Percentiles rank a stretch among this genome's conserved stretches.
phyloP scores from a whole-genome alignment of 768 basidiomycete species.

The Baorangia bicolor region DNA sequence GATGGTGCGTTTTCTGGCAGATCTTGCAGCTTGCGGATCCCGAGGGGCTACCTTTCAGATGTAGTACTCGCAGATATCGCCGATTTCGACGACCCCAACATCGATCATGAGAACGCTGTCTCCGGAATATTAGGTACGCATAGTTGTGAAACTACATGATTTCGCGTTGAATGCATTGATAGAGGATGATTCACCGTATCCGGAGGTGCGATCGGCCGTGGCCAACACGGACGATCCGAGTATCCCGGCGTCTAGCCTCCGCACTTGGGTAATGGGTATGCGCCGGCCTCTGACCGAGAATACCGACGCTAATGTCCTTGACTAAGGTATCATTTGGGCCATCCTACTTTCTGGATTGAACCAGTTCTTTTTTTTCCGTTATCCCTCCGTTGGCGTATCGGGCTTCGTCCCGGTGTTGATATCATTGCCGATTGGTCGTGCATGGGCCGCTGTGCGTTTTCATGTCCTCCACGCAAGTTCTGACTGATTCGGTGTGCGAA shows the following conservation, averaged over 20 bases:
- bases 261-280: conserved; percentile 57
- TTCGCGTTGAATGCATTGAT: conserved; percentile 2
- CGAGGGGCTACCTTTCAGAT: not conserved
- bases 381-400: conserved; percentile 44
- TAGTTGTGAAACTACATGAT: not conserved
- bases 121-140: conserved; percentile 20
- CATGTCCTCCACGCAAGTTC: not conserved
- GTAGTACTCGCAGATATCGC: not conserved
- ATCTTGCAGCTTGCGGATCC: not conserved
- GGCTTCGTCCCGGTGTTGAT: conserved; percentile 69
- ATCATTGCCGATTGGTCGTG: conserved; percentile 65
- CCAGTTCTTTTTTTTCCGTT: conserved; percentile 76
- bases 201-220: conserved; percentile 77
- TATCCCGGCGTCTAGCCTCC: conserved; percentile 60
- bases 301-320: not conserved
- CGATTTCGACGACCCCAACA: conserved; percentile 39
- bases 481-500: not conserved
- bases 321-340: conserved; percentile 43
- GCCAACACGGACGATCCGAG: conserved; percentile 68
- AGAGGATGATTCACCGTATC: conserved; percentile 82
- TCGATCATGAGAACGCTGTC: conserved; percentile 24
- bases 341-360: conserved; percentile 70
- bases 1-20: not conserved
- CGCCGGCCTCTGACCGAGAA: fast-evolving
- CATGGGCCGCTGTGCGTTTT: conserved; percentile 48